Base-by-base conservation (phyloP, 176 grass and related monocot genomes). In the Bonia amplexicaulis region DNA sequence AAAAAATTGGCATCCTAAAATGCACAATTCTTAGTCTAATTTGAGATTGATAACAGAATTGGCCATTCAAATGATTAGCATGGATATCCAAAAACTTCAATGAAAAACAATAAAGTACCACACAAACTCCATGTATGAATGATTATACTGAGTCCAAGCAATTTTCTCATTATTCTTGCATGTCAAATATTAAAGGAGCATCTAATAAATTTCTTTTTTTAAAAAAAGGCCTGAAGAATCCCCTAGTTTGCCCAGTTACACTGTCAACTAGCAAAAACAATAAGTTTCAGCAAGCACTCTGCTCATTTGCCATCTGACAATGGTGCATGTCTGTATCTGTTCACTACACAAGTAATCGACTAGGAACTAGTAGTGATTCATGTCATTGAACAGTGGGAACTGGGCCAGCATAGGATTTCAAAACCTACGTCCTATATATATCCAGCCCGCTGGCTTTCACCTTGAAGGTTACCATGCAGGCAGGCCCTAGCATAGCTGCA, bases 1-100 rank as follows among this genome's bases (percentile, higher is more conserved):
- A 66, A 35, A 35, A 74, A 78, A 83, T 59, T 19, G 6, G 6
- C 37, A 90, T 57, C 9, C 40, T 40, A 82, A 73, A 82, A 59
- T 40, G 29, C 6, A 55, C 41, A 0, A 44, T 75, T 15, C 52
- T 42, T 64, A 53, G 46, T 26, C 13, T 27, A 37, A 52, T 66
- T 54, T 35, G 8, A 70, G 0, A 61, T 62, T n/a, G 14, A 54
- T 23, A 71, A 71, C 14, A 69, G 23, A 51, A 2, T 7, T 78
- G 29, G 9, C 9, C 16, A 82, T 62, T 60, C 7, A 63, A 61
- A 77, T 39, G 1, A 62, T 16, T 31, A 77, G 4, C 55, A 29
- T 0, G 22, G 49, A 41, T 29, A 57, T 49, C 51, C 20, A 25
- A 52, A 60, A 48, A 23, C 47, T 12, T 73, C 58, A 44, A 12